Base-by-base conservation (phyloP, 2,329 filamentous ascomycete species). In the Fusarium ambrosium region DNA sequence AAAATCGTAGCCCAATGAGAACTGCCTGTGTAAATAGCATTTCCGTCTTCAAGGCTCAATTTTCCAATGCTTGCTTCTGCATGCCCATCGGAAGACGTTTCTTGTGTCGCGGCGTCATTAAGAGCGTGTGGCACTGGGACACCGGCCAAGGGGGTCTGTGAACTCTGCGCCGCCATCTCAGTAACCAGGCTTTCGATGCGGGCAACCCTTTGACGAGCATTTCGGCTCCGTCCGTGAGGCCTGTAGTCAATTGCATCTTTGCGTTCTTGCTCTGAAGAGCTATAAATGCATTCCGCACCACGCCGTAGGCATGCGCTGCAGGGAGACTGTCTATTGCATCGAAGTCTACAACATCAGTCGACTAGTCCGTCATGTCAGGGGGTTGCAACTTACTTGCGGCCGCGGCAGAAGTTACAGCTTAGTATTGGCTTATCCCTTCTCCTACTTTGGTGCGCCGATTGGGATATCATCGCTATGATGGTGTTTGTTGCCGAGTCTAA, bases 241-340 rank as follows among this genome's bases (percentile, higher is more conserved):
- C 71, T 68, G 29, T 74, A 76, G 27, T 76, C 71, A 14, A 76
- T 41, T 6, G 68, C 71, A 55, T 72, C 65, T n/a, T 66, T 72
- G 5, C 73, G 64, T 10, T 72, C 68, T 59, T 76, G 71, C n/a
- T 72, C 73, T 4, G 68, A 68, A 62, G n/a, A 55, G 53, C 8
- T 64, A 27, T 65, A 71, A 5, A 24, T 58, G 51, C 69, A 69
- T 29, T 76, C 73, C 5, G 10, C 24, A 9, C 39, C 43, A 7
- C 56, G 34, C 9, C 62, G 45, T 24, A 58, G 18, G 29, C 68
- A 71, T 29, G 68, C 62, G 29, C 62, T 58, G 6, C 68, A 71
- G 5, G 68, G 69, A 29, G 68, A 67, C n/a, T 71, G 56, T 24
- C 62, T 70, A 37, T 71, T 36, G 14, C 62, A 71, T 43, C 68